A percentile compares a stretch with the other conserved stretches of the same genome.
Conservation (phyloP, 2,329 filamentous ascomycete genomes). For the Xylaria sp. region DNA sequence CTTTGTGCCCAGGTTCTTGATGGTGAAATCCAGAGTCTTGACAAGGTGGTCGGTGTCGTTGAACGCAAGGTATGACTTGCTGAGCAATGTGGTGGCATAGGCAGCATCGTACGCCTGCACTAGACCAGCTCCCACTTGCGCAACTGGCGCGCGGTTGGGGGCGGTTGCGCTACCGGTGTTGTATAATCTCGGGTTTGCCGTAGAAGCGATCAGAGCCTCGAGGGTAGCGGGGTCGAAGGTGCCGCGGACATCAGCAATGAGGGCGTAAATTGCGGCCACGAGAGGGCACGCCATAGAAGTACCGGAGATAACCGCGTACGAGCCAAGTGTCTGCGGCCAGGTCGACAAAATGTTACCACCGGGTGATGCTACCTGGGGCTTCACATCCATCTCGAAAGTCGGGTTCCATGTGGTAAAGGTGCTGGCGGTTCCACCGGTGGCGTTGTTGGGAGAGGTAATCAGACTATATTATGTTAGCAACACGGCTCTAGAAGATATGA, state of each 20-base stretch:
- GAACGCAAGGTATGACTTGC: conserved; percentile 68
- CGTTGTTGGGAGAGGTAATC: conserved; percentile 53
- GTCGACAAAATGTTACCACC: conserved; percentile 70
- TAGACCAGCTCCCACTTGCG: conserved; percentile 70
- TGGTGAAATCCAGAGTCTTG: conserved; percentile 61
- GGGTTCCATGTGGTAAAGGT: conserved; percentile 70
- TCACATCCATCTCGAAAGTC: conserved; percentile 67
- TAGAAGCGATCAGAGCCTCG: conserved; percentile 52
- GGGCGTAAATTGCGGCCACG: conserved; percentile 64
- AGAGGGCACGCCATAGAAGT: conserved; percentile 70
- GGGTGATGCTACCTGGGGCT: conserved; percentile 66
- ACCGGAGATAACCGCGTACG: conserved; percentile 66
- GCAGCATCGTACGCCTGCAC: conserved; percentile 70
- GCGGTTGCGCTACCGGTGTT: conserved; percentile 47
- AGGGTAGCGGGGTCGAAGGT: conserved; percentile 62
- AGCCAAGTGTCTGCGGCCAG: conserved; percentile 59
- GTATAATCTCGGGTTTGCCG: conserved; percentile 39
- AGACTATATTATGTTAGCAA: conserved; percentile 49
- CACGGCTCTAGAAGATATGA: neutral
- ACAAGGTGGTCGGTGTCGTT: conserved; percentile 71
- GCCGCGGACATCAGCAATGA: conserved; percentile 64
- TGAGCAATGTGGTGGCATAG: conserved; percentile 63
- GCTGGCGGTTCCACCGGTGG: conserved; percentile 63
- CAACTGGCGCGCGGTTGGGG: conserved; percentile 61
- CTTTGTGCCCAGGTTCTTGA: conserved; percentile 64